Conservation (phyloP, 2,329 filamentous ascomycete genomes). For the Hymenoscyphus linearis region DNA sequence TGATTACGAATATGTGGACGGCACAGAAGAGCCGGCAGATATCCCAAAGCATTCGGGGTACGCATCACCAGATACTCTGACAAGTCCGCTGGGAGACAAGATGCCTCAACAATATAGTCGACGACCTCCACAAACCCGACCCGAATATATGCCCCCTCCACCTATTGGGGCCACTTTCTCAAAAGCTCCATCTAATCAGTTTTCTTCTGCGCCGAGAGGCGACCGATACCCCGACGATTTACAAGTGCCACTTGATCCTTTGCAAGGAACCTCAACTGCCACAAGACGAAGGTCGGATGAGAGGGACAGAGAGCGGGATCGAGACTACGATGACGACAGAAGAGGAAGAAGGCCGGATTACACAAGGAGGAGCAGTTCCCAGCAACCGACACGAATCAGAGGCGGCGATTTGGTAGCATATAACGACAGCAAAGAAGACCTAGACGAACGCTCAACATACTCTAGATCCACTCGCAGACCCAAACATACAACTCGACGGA, state of each 20-base stretch:
- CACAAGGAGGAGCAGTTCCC: conserved; percentile 5
- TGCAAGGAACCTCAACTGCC: not conserved
- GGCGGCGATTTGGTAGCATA: not conserved
- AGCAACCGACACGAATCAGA: not conserved
- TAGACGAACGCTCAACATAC: not conserved
- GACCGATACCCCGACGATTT: not conserved
- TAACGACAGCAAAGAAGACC: not conserved
- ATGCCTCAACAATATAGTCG: conserved; percentile 7
- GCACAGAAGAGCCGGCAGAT: not conserved
- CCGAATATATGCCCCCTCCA: conserved; percentile 9
- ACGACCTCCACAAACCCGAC: not conserved
- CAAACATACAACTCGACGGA: conserved; percentile 5
- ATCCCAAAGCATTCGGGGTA: conserved; percentile 6
- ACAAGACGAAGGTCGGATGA: not conserved
- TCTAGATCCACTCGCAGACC: conserved; percentile 2
- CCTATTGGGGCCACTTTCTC: not conserved
- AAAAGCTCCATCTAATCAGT: not conserved
- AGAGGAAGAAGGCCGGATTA: not conserved
- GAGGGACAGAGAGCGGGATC: not conserved
- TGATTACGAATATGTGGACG: conserved; percentile 4
- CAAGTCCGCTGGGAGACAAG: not conserved
- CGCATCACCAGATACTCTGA: not conserved
- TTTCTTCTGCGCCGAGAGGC: not conserved
- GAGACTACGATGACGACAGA: not conserved
- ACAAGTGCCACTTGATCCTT: not conserved